Conservation (phyloP, 306 rosid genomes). For the Medicago ruthenica region DNA sequence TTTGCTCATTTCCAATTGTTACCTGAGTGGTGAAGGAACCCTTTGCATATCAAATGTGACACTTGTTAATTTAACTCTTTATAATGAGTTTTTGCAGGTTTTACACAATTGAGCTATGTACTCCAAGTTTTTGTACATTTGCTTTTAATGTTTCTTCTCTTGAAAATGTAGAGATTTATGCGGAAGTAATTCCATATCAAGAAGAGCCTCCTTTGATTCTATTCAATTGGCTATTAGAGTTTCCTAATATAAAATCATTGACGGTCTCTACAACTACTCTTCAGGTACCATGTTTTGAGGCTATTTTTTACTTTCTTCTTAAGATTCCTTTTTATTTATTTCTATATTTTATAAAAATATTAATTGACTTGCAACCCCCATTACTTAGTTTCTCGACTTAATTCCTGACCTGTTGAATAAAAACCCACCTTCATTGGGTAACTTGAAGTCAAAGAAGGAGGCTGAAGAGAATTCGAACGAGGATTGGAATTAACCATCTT, state of each 20-base stretch:
- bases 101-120: neutral
- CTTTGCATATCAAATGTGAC: conserved; percentile 17
- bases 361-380: neutral
- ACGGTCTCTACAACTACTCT: neutral
- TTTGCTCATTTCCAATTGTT: neutral
- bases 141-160: neutral
- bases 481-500: too few relatives aligned
- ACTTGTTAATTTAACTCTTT: neutral
- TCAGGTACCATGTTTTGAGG: neutral
- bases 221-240: neutral
- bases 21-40: neutral
- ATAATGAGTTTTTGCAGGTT: neutral
- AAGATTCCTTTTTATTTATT: neutral
- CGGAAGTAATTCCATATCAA: neutral
- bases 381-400: neutral
- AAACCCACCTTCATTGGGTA: neutral
- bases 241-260: neutral
- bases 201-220: neutral
- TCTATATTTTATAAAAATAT: neutral
- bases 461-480: too few relatives aligned
- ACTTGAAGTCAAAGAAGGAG: neutral
- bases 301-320: neutral
- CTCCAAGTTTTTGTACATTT: neutral
- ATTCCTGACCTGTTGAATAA: neutral
- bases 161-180: neutral